phyloP scores from a whole-genome alignment of 495 filamentous ascomycete genomes.

The Penicillium verhagenii region DNA sequence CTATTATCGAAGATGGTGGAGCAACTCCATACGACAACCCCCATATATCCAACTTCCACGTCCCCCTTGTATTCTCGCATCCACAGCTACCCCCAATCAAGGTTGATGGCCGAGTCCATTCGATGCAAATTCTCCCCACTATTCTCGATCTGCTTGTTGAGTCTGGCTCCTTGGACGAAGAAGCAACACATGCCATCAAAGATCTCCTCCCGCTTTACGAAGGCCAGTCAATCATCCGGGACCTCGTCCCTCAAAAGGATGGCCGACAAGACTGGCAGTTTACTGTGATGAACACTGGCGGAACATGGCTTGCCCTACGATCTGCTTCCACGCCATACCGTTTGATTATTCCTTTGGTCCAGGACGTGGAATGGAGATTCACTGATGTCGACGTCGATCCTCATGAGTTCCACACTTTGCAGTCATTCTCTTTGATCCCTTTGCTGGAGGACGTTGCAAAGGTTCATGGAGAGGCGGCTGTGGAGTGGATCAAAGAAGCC shows the following conservation, averaged over 20 bases:
- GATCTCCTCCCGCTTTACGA: conserved; percentile 43
- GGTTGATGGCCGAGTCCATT: conserved; percentile 32
- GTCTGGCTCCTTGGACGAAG: conserved; percentile 31
- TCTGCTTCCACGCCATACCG: conserved; percentile 32
- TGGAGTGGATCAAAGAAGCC: conserved; percentile 39
- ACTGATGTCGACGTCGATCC: conserved; percentile 36
- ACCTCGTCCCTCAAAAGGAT: conserved; percentile 18
- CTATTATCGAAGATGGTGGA: conserved; percentile 31
- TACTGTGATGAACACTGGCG: conserved; percentile 44
- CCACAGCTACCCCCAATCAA: conserved; percentile 38
- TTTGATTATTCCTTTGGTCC: conserved; percentile 38
- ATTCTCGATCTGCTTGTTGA: conserved; percentile 41
- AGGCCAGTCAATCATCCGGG: conserved; percentile 44
- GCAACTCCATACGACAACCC: conserved; percentile 40
- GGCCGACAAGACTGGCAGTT: conserved; percentile 38
- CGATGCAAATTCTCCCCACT: conserved; percentile 40
- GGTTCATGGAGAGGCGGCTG: conserved; percentile 31
- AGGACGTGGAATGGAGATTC: conserved; percentile 38
- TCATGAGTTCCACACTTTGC: conserved; percentile 26
- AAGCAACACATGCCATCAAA: conserved; percentile 23
- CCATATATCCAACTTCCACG: conserved; percentile 38
- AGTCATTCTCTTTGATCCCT: conserved; percentile 26
- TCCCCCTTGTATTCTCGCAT: conserved; percentile 42
- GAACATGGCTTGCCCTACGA: conserved; percentile 33
- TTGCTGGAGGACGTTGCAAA: conserved; percentile 22